Evolutionary conservation across 345 rosid genomes (phyloP), one percentile per base, ranked within the genome.

Genomic region (Camelina hispida): DNA sequence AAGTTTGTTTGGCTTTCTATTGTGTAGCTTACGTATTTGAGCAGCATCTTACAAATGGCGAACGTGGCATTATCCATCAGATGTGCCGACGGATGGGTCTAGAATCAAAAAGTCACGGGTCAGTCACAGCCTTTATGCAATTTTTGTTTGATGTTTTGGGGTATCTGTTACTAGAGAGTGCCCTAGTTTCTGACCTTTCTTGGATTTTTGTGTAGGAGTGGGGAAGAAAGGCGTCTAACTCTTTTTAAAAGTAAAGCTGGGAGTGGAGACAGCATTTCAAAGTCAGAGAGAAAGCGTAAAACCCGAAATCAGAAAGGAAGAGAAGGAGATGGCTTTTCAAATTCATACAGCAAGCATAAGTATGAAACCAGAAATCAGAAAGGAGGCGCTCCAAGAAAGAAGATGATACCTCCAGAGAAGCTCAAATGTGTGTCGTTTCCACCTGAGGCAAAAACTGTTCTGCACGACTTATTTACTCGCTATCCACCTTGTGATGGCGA

Each of bases 41-140:
- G 12, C 12, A 62, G 66, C 30, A 40, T 13, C 66, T 62, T 62
- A 13, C 91, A 16, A 83, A 82, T 55, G 17, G 1, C 18, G 93
- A 90, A 35, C 97, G 99, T 32, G 93, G 87, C 55, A 68, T 82
- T 28, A 90, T 92, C 43, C 98, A 95, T 80, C 62, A 72, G 52
- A 67, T 84, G 54, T 85, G 89, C 83, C 78, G 65, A 73, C 83
- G 80, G 81, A 71, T 87, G 92, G 99, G 97, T 54, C 40, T 95
- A 74, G 61, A 38, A 52, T 95, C 99, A 57, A 90, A 87, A 84
- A 95, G 97, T 76, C 62, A 64, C 3, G 99, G 99, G 99, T 95
- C 65, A 85, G 97, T 89, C 52, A 54, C 66, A 23, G 44, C 35
- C 23, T 14, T 51, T 9, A 9, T 60, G 30, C 6, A n/a, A n/a